These are phyloP conservation scores for Bruguiera gymnorhiza DNA, from an alignment of 345 rosid genomes.

Conservation along the genomic window DNA sequence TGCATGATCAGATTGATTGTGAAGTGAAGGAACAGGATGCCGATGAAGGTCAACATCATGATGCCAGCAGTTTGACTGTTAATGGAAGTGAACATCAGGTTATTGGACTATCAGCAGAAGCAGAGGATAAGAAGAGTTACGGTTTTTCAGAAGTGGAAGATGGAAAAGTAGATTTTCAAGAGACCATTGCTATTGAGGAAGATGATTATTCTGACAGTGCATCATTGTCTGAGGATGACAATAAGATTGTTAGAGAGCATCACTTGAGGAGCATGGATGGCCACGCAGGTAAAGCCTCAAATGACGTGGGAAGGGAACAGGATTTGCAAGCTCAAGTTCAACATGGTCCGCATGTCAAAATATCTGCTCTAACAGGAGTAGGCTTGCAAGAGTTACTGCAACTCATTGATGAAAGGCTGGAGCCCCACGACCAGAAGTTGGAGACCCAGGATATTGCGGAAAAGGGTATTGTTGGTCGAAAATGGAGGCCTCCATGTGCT, in stretches of 20 bases:
- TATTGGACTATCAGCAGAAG: constrained; percentile 24
- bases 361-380: constrained; percentile 68
- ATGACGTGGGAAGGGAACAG: constrained; percentile 6
- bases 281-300: constrained; percentile 21
- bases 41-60: constrained; percentile 27
- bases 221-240: constrained; percentile 45
- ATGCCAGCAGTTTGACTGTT: constrained; percentile 12
- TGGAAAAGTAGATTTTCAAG: constrained; percentile 13
- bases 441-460: constrained; percentile 35
- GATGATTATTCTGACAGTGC: constrained; percentile 41
- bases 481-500: constrained; percentile 70
- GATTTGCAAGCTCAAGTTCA: constrained; percentile 21
- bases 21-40: constrained; percentile 45
- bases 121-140: constrained; percentile 4
- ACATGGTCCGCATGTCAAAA: constrained; percentile 51
- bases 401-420: constrained; percentile 54
- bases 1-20: constrained; percentile 60
- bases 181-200: constrained; percentile 16
- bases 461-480: constrained; percentile 39
- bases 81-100: constrained; percentile 22
- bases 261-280: constrained; percentile 32
- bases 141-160: neutral
- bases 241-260: constrained; percentile 19
- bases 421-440: constrained; percentile 35
- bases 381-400: constrained; percentile 71